These are phyloP conservation scores for Penicillium subrubescens DNA, from an alignment of 495 filamentous ascomycete species.

Conservation along the genomic window DNA sequence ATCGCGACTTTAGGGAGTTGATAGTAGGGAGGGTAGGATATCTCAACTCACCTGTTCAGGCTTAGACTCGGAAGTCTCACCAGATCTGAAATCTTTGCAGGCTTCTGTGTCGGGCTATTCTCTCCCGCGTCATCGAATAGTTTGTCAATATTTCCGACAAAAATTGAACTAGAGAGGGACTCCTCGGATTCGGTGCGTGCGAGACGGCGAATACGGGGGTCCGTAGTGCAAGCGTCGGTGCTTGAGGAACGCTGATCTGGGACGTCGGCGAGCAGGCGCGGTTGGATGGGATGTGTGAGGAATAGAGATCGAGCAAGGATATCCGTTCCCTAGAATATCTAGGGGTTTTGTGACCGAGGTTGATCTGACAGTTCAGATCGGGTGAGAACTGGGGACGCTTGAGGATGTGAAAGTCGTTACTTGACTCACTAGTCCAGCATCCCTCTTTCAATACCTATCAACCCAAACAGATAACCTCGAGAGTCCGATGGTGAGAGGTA, in stretches of 20 bases:
- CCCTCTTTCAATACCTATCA: too few relatives aligned
- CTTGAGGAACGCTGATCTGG: not conserved
- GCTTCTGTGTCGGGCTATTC: too few relatives aligned
- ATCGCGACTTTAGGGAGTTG: not conserved
- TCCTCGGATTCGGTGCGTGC: not conserved
- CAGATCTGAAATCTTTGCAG: not conserved
- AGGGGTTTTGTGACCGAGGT: not conserved
- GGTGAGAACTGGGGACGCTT: not conserved
- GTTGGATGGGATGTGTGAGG: not conserved
- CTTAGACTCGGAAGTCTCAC: not conserved
- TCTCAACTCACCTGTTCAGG: not conserved
- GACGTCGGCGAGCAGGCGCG: not conserved
- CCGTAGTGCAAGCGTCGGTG: not conserved
- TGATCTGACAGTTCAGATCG: not conserved
- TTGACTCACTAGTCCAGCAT: not conserved
- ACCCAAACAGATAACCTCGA: not conserved
- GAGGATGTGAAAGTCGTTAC: not conserved
- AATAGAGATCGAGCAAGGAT: not conserved
- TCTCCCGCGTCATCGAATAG: not conserved
- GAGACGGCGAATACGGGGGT: not conserved
- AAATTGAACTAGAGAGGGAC: not conserved
- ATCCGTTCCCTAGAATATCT: not conserved
- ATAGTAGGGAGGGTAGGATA: not conserved
- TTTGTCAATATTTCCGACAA: not conserved
- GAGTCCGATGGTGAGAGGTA: not conserved